These are phyloP conservation scores for Lasiodiplodia gonubiensis DNA, from an alignment of 2,329 filamentous ascomycete species.

Conservation along the genomic window DNA sequence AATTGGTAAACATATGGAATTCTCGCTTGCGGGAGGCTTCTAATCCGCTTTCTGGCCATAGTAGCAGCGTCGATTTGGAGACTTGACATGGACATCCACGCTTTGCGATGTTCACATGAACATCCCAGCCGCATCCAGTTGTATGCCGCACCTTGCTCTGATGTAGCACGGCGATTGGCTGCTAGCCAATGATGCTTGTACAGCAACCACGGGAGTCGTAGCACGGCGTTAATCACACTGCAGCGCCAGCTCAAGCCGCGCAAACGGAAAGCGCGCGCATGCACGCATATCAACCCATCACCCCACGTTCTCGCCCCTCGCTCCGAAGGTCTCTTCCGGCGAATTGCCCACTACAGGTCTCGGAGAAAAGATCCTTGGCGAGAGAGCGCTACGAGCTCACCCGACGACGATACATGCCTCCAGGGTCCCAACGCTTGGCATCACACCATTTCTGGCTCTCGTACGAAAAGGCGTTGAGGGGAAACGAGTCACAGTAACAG, in stretches of 20 bases:
- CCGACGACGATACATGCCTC: background rate
- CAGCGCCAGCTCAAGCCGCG: background rate
- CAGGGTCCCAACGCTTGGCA: background rate
- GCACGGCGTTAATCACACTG: slow-evolving; percentile 7
- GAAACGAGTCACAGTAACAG: background rate
- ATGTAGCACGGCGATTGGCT: background rate
- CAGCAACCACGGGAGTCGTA: background rate
- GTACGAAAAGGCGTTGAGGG: background rate
- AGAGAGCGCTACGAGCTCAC: background rate
- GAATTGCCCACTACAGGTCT: background rate
- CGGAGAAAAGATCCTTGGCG: background rate
- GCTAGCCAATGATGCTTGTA: background rate
- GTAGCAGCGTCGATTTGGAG: too few relatives aligned
- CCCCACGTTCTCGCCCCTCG: background rate
- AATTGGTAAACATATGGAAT: background rate
- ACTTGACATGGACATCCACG: too few relatives aligned
- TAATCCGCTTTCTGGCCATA: background rate
- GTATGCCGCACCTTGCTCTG: background rate
- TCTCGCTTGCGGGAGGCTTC: background rate
- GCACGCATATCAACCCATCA: background rate
- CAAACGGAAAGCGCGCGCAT: background rate
- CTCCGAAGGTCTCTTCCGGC: background rate
- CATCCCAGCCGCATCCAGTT: background rate
- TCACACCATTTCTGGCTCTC: background rate
- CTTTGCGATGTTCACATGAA: background rate